A percentile compares a stretch with the other conserved stretches of the same genome.
Conservation (phyloP, 2,329 filamentous ascomycete species). For the Cladosporium sp. region DNA sequence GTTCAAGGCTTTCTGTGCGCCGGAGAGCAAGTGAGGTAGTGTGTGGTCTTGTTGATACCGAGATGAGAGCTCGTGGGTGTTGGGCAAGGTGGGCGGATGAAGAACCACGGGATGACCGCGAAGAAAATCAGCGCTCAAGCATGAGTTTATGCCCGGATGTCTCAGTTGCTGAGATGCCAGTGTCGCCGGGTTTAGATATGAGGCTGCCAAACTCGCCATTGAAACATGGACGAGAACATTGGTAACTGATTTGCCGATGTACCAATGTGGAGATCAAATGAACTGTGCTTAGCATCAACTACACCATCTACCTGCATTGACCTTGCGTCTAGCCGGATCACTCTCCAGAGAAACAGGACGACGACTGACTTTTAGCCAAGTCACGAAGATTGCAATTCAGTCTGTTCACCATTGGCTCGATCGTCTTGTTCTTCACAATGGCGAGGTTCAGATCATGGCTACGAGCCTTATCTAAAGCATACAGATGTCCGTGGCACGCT, state of each 20-base stretch:
- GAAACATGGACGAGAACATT: background rate
- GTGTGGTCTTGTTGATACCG: background rate
- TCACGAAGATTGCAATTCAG: background rate
- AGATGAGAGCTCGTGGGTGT: background rate
- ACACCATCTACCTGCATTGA: background rate
- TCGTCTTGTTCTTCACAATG: background rate
- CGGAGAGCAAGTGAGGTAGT: conserved; percentile 25
- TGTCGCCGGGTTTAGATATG: background rate
- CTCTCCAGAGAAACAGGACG: background rate
- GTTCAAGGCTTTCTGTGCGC: conserved; percentile 43
- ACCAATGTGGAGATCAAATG: background rate
- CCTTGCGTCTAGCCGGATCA: background rate
- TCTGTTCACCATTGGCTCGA: background rate
- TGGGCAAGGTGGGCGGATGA: background rate
- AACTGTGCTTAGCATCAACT: background rate
- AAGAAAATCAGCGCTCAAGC: background rate
- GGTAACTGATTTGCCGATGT: background rate
- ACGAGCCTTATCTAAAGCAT: background rate
- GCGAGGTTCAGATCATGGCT: background rate
- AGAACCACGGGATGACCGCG: background rate
- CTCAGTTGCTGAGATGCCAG: background rate
- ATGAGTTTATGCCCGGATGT: background rate
- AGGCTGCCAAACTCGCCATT: background rate
- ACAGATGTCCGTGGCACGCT: background rate
- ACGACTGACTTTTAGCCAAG: background rate